These are phyloP conservation scores for Cutaneotrichosporon mucoides DNA, from an alignment of 1,284 basidiomycete genomes.

Conservation along the genomic window DNA sequence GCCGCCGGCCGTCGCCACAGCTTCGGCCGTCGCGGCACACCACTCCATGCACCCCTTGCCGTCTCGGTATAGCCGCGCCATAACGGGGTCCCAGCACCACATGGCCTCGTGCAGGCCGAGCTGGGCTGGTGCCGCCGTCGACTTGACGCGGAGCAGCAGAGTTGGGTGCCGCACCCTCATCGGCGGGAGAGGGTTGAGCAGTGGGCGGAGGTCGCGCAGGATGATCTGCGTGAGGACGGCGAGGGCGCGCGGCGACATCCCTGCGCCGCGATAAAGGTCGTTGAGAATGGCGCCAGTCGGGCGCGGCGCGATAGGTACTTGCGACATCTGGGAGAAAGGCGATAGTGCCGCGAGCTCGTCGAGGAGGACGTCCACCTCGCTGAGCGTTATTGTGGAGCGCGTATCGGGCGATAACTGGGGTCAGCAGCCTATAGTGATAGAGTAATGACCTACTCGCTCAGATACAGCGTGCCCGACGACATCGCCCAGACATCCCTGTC, in stretches of 20 bases:
- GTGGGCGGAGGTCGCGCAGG: conserved; percentile 71
- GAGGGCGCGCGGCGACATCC: conserved; percentile 58
- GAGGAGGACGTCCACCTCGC: conserved; percentile 61
- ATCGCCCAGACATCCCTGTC: conserved; percentile 64
- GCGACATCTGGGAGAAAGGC: conserved; percentile 56
- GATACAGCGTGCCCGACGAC: conserved; percentile 56
- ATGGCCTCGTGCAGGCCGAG: conserved; percentile 64
- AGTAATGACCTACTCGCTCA: background rate
- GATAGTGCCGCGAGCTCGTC: conserved; percentile 68
- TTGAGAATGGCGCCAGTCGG: conserved; percentile 19
- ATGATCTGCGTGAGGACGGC: conserved; percentile 73
- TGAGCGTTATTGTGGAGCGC: conserved; percentile 29
- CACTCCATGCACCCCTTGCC: conserved; percentile 58
- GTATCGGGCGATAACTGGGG: conserved; percentile 1
- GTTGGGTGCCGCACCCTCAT: conserved; percentile 30
- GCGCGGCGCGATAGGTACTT: conserved; percentile 7
- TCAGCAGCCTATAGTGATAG: background rate
- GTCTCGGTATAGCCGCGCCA: conserved; percentile 58
- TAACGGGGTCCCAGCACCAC: conserved; percentile 63
- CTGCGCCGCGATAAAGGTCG: conserved; percentile 19
- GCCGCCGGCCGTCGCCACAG: conserved; percentile 48
- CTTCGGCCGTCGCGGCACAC: conserved; percentile 52
- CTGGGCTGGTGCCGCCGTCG: conserved; percentile 49
- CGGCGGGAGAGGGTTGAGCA: conserved; percentile 62
- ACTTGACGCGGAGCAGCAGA: conserved; percentile 27